These are phyloP conservation scores for Spizellomyces sp. DNA, from an alignment of 192 early-diverging fungal genomes.

Conservation along the genomic window DNA sequence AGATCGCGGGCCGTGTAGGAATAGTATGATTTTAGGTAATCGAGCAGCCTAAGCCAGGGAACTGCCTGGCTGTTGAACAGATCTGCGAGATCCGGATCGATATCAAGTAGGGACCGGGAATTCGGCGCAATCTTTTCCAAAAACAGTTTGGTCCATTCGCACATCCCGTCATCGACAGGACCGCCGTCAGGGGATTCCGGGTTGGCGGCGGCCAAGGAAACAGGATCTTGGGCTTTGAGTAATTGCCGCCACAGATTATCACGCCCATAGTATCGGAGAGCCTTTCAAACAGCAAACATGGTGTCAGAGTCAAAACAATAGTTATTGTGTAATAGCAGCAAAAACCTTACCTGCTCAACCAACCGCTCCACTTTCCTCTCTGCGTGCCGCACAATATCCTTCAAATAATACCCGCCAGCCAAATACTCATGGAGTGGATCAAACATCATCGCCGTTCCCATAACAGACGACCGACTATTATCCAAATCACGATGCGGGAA, in stretches of 20 bases:
- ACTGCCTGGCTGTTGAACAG: slow-evolving; percentile 40
- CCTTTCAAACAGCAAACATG: slow-evolving; percentile 22
- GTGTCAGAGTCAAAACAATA: neutral
- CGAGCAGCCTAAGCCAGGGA: slow-evolving; percentile 42
- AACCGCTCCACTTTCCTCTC: slow-evolving; percentile 45
- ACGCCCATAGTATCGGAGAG: slow-evolving; percentile 48
- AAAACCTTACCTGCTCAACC: slow-evolving; percentile 49
- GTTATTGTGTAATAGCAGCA: no score
- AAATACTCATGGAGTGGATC: slow-evolving; percentile 51
- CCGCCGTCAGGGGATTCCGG: neutral
- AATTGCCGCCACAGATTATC: slow-evolving; percentile 55
- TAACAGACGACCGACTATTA: slow-evolving; percentile 1
- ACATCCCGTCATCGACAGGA: slow-evolving; percentile 31
- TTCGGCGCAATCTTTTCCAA: slow-evolving; percentile 54
- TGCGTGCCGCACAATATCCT: slow-evolving; percentile 50
- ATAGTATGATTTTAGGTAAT: slow-evolving; percentile 30
- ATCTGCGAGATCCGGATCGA: slow-evolving; percentile 39
- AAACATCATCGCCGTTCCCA: slow-evolving; percentile 31
- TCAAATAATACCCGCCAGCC: slow-evolving; percentile 50
- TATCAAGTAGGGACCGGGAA: slow-evolving; percentile 36
- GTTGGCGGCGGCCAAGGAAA: neutral
- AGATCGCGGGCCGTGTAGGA: slow-evolving; percentile 19
- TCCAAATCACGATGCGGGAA: slow-evolving; percentile 40
- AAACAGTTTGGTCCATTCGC: slow-evolving; percentile 57
- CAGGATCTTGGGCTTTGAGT: slow-evolving; percentile 28